phyloP scores from a whole-genome alignment of 257 asterid genomes.

The Nicotiana knightiana region DNA sequence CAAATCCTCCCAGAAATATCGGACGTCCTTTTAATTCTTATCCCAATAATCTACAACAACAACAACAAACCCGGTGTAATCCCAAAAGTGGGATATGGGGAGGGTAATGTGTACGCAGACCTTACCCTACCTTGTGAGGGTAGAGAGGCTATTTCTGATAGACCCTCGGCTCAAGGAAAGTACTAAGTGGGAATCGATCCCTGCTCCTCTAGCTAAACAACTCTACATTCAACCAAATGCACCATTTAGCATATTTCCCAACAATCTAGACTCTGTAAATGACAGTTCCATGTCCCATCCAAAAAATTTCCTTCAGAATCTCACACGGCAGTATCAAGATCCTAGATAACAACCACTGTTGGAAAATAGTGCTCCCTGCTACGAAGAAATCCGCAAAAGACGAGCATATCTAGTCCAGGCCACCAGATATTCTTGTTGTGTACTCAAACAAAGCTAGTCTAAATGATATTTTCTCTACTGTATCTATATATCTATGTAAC shows the following conservation, averaged over 20 bases:
- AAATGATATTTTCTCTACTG: not conserved
- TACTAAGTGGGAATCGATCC: no score
- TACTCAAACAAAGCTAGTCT: not conserved
- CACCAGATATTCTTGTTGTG: not conserved
- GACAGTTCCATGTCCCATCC: not conserved
- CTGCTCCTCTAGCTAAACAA: no score
- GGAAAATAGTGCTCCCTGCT: not conserved
- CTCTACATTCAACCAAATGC: no score
- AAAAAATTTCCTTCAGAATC: not conserved
- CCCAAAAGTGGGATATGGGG: no score
- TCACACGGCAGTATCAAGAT: not conserved
- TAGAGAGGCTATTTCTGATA: no score
- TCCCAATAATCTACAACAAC: not conserved
- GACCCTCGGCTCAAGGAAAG: no score
- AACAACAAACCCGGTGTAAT: no score
- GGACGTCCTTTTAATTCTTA: not conserved
- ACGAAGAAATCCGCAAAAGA: not conserved
- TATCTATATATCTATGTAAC: not conserved
- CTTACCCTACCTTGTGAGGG: no score
- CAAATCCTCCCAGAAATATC: not conserved
- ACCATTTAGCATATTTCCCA: not conserved
- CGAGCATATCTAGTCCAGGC: not conserved
- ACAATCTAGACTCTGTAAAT: not conserved
- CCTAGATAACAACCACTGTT: not conserved
- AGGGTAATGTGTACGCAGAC: no score